Conservation (phyloP, 2,329 filamentous ascomycete species). For the Corynespora cassiicola region DNA sequence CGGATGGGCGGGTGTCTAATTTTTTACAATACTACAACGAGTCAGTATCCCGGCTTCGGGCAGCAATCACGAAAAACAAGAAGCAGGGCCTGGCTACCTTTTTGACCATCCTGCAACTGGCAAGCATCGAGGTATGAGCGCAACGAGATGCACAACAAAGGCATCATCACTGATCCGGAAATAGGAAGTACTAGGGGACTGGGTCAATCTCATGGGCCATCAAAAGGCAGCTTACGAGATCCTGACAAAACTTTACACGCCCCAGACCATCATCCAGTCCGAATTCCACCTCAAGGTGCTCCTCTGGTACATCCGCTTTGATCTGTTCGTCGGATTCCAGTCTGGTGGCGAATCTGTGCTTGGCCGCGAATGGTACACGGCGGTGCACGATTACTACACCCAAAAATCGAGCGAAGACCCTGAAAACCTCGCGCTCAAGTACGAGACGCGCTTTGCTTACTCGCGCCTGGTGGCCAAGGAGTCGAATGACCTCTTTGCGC, state of each 20-base stretch:
- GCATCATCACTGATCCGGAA: slow-evolving; percentile 14
- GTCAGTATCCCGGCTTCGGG: slow-evolving; percentile 78
- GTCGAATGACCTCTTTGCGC: slow-evolving; percentile 78
- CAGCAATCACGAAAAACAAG: slow-evolving; percentile 73
- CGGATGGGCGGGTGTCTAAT: slow-evolving; percentile 75
- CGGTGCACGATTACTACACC: slow-evolving; percentile 68
- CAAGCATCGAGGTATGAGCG: slow-evolving; percentile 82
- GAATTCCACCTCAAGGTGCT: slow-evolving; percentile 76
- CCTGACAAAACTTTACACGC: slow-evolving; percentile 77
- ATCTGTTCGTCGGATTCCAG: slow-evolving; percentile 83
- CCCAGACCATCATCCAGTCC: slow-evolving; percentile 74
- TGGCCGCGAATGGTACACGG: slow-evolving; percentile 78
- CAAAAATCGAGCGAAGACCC: slow-evolving; percentile 66
- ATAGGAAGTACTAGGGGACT: slow-evolving; percentile 93
- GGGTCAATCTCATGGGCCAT: slow-evolving; percentile 91
- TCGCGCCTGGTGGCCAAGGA: slow-evolving; percentile 79
- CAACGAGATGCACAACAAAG: neutral
- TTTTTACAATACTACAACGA: slow-evolving; percentile 92
- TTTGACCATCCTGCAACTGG: slow-evolving; percentile 87
- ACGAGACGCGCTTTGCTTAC: slow-evolving; percentile 70
- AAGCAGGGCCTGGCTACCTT: slow-evolving; percentile 76
- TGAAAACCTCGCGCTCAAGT: slow-evolving; percentile 67
- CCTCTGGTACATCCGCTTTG: slow-evolving; percentile 90
- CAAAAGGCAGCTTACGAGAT: slow-evolving; percentile 88
- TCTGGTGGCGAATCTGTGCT: slow-evolving; percentile 78